Evolutionary conservation across 225 moss, liverwort and hornwort species (phyloP), one percentile per base, ranked within the genome.

Genomic region (Bryum argenteum): DNA sequence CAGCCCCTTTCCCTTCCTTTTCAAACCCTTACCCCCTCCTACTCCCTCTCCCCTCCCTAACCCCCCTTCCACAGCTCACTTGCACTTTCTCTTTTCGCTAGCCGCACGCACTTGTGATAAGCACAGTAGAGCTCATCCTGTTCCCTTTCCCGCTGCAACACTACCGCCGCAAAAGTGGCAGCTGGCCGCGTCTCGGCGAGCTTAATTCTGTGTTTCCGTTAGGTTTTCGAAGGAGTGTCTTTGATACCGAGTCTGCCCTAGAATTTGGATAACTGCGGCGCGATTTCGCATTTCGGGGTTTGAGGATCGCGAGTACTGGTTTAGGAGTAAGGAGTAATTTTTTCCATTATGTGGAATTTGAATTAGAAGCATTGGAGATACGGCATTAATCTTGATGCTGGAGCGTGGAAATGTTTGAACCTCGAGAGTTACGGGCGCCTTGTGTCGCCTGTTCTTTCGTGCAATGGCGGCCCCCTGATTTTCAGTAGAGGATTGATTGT

Each of bases 401-500:
- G 70, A 83, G 63, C 75, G 80, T 57, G 83, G 86, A 80, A 78
- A 86, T 86, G 86, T 80, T 86, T 86, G 86, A 86, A 83, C 80
- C 75, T 80, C 83, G 83, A 75, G 83, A 80, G 86, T 72, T 71
- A 69, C 77, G 82, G 85, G 77, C 82, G 63, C 82, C 80, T 54
- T 86, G 82, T 75, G 82, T 87, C 78, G 78, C 93, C 65, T 87
- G 86, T 80, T 85, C 90, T 71, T 93, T 89, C 75, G 91, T 91
- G 81, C 91, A 91, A 73, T 96, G 96, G 96, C 93, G 96, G 65
- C 96, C 96, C 66, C 96, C 96, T 83, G 96, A 96, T 86, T 71
- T 82, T 48, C 54, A 63, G 72, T 75, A n/a, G n/a, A n/a, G n/a
- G 79, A 75, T 41, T 80, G 65, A 65, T 58, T 54, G 61, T 55